phyloP scores from a whole-genome alignment of 352 stramenopile genomes.

The Phytophthora pluvialis region DNA sequence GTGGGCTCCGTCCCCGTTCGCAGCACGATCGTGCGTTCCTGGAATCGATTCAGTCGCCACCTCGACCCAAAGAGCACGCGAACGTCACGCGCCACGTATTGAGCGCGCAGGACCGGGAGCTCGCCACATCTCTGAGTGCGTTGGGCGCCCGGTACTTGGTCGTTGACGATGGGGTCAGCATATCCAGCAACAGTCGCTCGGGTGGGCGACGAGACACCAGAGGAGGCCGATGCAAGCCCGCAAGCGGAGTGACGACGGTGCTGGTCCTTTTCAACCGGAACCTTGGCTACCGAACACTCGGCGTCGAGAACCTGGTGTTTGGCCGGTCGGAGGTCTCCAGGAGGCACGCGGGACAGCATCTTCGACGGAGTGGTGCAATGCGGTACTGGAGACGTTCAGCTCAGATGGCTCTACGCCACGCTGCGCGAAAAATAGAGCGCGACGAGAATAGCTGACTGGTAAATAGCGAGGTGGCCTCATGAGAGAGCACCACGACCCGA shows the following conservation, averaged over 20 bases:
- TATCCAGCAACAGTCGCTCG: slow-evolving; percentile 3
- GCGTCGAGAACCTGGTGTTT: slow-evolving; percentile 11
- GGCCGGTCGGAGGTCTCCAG: background rate
- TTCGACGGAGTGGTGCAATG: background rate
- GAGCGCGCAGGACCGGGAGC: slow-evolving; percentile 53
- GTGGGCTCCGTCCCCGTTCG: slow-evolving; percentile 39
- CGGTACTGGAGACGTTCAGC: slow-evolving; percentile 6
- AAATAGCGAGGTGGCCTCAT: background rate
- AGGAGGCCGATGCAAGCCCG: slow-evolving; percentile 1
- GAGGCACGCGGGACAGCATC: slow-evolving; percentile 32
- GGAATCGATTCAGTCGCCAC: slow-evolving; percentile 59
- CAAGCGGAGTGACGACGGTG: slow-evolving; percentile 13
- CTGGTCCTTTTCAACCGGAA: background rate
- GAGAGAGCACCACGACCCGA: too few species aligned
- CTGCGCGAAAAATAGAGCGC: slow-evolving; percentile 21
- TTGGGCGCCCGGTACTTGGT: background rate
- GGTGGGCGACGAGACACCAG: background rate
- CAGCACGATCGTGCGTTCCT: slow-evolving; percentile 46
- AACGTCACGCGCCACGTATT: slow-evolving; percentile 60
- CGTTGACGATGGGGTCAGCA: background rate
- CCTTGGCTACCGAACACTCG: slow-evolving; percentile 1
- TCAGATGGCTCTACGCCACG: background rate
- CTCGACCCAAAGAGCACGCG: slow-evolving; percentile 51
- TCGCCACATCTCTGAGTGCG: background rate
- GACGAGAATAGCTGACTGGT: slow-evolving; percentile 8